phyloP scores from a whole-genome alignment of 257 asterid species.

The Solanum bulbocastanum region DNA sequence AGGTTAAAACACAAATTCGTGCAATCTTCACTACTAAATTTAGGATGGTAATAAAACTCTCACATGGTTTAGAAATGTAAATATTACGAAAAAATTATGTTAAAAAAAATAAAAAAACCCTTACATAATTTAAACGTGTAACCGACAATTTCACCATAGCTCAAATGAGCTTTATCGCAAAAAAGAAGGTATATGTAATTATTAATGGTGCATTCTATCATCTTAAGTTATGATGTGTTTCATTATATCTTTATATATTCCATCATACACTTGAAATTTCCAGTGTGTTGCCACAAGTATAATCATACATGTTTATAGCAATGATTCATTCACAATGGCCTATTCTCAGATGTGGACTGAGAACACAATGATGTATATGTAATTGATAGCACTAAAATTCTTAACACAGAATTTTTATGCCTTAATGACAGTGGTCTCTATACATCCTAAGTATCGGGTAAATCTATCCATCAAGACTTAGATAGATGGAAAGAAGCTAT shows the following conservation, averaged over 20 bases:
- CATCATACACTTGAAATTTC: not conserved
- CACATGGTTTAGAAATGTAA: too few species aligned
- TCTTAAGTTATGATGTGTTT: not conserved
- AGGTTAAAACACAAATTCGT: too few species aligned
- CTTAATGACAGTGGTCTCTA: not conserved
- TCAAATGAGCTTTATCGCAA: too few species aligned
- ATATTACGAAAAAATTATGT: too few species aligned
- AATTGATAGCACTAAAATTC: not conserved
- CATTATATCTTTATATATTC: not conserved
- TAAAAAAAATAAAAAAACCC: not conserved
- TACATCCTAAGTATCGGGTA: not conserved
- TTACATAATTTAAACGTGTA: not conserved
- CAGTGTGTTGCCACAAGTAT: not conserved
- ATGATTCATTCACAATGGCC: not conserved
- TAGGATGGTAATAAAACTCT: not conserved
- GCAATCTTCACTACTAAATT: not conserved
- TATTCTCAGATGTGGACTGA: not conserved
- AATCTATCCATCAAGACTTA: not conserved
- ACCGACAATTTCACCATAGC: too few species aligned
- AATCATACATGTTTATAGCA: not conserved
- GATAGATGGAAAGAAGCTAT: not conserved
- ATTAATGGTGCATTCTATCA: not conserved
- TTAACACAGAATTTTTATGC: not conserved
- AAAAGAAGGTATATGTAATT: not conserved
- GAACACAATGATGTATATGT: not conserved